Evolutionary conservation across 1,284 basidiomycete species (phyloP), one percentile per base, ranked within the genome.

Genomic region (Ustilago hordei): DNA sequence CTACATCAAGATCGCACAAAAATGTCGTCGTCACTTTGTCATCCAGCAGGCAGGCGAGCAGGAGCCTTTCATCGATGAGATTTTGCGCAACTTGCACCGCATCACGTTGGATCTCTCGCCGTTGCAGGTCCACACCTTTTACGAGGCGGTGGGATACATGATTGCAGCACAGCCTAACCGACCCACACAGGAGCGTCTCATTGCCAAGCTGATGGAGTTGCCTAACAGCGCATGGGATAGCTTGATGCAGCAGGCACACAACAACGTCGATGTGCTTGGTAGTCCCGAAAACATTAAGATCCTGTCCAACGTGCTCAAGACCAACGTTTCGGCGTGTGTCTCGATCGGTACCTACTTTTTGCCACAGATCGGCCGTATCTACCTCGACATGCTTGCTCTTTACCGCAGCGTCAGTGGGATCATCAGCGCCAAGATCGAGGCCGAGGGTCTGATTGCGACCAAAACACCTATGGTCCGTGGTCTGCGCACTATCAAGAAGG

Each of bases 1-100:
- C 0, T 99, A 99, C 88, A 98, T 99, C 89, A 99, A 99, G 88
- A 99, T 99, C 82, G 95, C 97, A 23, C 96, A 99, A 87, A 99
- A 98, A 88, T 99, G 97, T 86, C 91, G 95, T 55, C 90, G 96
- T 62, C 97, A 99, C 87, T 99, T 99, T 83, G 95, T 99, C 69
- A 96, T 98, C 92, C 95, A 97, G 86, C 97, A 99, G 87, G 93
- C 94, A 2, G 95, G 95, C 74, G 97, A 99, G 87, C 91, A 92
- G 71, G 97, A 99, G 86, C 97, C 97, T 1, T 99, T 99, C 87
- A 93, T 99, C 56, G 96, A 99, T 84, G 97, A 99, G 88, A 99
- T 99, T 69, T 88, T 99, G 55, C 91, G 95, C 70, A 90, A 92
- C 56, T 88, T 99, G 58, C 95, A 98, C 85, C 90, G 95, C 66